These are phyloP conservation scores for Elsinoe ampelina DNA, from an alignment of 2,329 filamentous ascomycete genomes.

Conservation along the genomic window DNA sequence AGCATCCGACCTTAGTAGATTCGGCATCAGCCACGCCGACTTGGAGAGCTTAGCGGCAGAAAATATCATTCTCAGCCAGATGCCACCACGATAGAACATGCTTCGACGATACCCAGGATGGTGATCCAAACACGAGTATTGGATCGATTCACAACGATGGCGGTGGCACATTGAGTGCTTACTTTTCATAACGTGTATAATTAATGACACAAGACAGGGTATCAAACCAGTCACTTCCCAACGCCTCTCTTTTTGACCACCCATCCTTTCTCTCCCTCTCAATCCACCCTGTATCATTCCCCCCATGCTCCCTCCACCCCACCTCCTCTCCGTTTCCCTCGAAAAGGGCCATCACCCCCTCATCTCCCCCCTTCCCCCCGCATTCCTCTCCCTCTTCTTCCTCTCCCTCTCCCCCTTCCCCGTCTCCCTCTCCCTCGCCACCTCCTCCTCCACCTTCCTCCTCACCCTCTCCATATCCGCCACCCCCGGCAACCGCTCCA, in stretches of 20 bases:
- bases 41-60: constrained; percentile 28
- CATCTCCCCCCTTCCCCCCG: constrained; percentile 36
- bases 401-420: constrained; percentile 45
- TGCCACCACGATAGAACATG: not conserved
- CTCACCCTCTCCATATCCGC: constrained; percentile 58
- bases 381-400: constrained; percentile 35
- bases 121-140: not conserved
- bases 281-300: not conserved
- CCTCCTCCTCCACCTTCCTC: constrained; percentile 47
- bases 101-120: not conserved
- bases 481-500: constrained; percentile 58
- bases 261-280: not conserved
- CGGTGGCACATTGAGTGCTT: not conserved
- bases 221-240: not conserved
- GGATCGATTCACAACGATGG: not conserved
- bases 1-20: constrained; percentile 5
- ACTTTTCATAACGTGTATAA: not conserved
- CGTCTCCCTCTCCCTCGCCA: constrained; percentile 31
- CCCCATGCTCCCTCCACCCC: not conserved
- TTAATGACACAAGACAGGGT: constrained; percentile 2
- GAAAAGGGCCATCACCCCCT: constrained; percentile 15
- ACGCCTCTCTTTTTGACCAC: not conserved
- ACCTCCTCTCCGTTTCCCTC: not conserved
- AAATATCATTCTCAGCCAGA: constrained; percentile 28
- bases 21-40: constrained; percentile 25